phyloP scores from a whole-genome alignment of 2,329 filamentous ascomycete genomes.

The Epichloe sibirici region DNA sequence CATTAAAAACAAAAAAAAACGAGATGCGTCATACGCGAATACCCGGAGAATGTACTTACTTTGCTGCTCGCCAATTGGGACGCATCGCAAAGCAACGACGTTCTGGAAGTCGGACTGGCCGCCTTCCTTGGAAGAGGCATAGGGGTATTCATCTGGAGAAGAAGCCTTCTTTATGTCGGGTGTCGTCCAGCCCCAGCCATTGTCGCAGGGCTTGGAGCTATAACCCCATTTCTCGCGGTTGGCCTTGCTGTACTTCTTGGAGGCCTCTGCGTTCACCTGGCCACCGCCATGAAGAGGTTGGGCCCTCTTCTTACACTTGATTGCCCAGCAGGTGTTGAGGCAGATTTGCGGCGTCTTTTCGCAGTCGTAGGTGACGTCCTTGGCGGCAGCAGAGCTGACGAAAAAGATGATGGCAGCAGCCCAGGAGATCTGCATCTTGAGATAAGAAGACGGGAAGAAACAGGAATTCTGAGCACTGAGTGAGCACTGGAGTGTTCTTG shows the following conservation, averaged over 20 bases:
- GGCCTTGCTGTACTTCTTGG: not conserved
- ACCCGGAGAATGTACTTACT: not conserved
- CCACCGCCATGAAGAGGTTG: not conserved
- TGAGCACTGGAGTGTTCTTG: not conserved
- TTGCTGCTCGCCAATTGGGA: not conserved
- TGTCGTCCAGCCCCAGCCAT: not conserved
- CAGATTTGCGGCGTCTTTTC: not conserved
- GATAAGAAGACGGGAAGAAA: not conserved
- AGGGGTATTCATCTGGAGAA: conserved; percentile 1
- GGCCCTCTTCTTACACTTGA: not conserved
- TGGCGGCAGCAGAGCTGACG: not conserved
- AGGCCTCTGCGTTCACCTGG: not conserved
- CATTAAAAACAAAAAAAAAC: no score
- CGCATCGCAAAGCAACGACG: not conserved
- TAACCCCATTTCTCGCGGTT: not conserved
- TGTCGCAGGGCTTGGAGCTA: not conserved
- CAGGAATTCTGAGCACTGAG: not conserved
- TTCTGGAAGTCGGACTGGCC: not conserved
- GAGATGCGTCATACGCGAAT: no score
- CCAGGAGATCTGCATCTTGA: not conserved
- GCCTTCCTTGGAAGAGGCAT: not conserved
- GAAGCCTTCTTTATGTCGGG: not conserved
- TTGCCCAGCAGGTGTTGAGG: conserved; percentile 1
- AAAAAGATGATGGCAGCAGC: not conserved
- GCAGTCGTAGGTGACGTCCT: not conserved